Conservation (phyloP, 306 rosid species). For the Cicer chorassanicum region DNA sequence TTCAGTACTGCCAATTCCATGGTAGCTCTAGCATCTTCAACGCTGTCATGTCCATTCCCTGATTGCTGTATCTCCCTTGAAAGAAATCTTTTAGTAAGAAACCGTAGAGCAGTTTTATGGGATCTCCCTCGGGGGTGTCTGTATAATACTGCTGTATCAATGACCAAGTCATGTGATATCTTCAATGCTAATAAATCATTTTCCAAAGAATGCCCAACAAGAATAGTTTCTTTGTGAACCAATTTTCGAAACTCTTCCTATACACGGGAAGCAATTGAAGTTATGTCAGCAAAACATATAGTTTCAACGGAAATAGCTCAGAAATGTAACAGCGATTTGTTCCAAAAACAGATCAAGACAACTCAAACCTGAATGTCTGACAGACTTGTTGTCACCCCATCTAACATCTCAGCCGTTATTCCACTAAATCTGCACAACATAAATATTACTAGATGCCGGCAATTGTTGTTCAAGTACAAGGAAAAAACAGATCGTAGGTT, state of each 20-base stretch:
- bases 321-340: conserved; percentile 26
- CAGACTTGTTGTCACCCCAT: conserved; percentile 81
- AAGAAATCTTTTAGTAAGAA: conserved; percentile 78
- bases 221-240: conserved; percentile 82
- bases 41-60: conserved; percentile 88
- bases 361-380: conserved; percentile 85
- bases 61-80: conserved; percentile 90
- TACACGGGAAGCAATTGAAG: conserved; percentile 52
- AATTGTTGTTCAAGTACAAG: conserved; percentile 16
- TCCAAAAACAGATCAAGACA: conserved; percentile 39
- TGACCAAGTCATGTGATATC: conserved; percentile 71
- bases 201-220: conserved; percentile 94
- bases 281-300: conserved; percentile 43
- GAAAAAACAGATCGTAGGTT: neutral
- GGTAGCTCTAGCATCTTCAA: conserved; percentile 93
- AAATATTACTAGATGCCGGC: conserved; percentile 2
- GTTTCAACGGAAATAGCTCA: conserved; percentile 43
- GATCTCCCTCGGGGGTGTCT: conserved; percentile 72
- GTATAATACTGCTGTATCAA: conserved; percentile 89
- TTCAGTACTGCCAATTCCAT: conserved; percentile 86
- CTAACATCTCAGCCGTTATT: conserved; percentile 86
- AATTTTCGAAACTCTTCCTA: conserved; percentile 79
- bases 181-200: conserved; percentile 89
- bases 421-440: conserved; percentile 82
- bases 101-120: conserved; percentile 82